Percentiles rank a stretch among this genome's conserved stretches.
These are phyloP conservation scores for Lagenidium giganteum DNA, from an alignment of 352 stramenopile genomes.

Conservation along the genomic window DNA sequence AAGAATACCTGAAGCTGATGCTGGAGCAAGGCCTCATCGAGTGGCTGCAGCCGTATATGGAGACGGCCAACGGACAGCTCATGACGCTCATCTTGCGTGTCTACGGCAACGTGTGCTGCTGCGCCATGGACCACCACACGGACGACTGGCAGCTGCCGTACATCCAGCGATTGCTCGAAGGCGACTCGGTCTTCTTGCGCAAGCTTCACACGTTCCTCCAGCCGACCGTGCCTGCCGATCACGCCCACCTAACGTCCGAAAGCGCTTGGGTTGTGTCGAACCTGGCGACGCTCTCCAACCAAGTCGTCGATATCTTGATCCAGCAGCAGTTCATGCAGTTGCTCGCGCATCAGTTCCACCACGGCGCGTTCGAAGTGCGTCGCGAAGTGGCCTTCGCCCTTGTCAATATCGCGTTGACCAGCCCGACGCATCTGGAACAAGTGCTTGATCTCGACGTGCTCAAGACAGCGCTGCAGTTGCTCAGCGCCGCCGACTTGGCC, in stretches of 20 bases:
- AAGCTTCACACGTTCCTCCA: constrained; percentile 59
- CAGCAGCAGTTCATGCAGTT: constrained; percentile 46
- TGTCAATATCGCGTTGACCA: constrained; percentile 70
- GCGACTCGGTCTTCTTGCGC: constrained; percentile 46
- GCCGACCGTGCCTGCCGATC: constrained; percentile 18
- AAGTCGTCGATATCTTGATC: constrained; percentile 51
- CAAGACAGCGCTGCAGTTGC: constrained; percentile 46
- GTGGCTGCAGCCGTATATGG: constrained; percentile 55
- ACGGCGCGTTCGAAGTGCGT: constrained; percentile 59
- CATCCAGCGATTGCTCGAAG: constrained; percentile 32
- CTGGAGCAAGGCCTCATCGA: constrained; percentile 51
- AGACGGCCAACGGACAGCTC: constrained; percentile 49
- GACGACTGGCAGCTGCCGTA: constrained; percentile 70
- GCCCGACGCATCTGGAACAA: constrained; percentile 31
- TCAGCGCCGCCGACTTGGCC: constrained; percentile 51
- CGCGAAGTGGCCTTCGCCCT: constrained; percentile 73
- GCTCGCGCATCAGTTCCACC: constrained; percentile 51
- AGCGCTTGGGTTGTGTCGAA: constrained; percentile 78
- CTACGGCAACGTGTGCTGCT: constrained; percentile 77
- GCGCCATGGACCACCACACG: constrained; percentile 59
- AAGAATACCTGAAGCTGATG: constrained; percentile 59
- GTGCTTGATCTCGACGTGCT: constrained; percentile 60
- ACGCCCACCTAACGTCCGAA: constrained; percentile 48
- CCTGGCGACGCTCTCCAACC: constrained; percentile 45
- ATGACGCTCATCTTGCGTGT: constrained; percentile 73